Evolutionary conservation across 305 asterid species (phyloP), one percentile per base, ranked within the genome.

Genomic region (Fraxinus albicans): DNA sequence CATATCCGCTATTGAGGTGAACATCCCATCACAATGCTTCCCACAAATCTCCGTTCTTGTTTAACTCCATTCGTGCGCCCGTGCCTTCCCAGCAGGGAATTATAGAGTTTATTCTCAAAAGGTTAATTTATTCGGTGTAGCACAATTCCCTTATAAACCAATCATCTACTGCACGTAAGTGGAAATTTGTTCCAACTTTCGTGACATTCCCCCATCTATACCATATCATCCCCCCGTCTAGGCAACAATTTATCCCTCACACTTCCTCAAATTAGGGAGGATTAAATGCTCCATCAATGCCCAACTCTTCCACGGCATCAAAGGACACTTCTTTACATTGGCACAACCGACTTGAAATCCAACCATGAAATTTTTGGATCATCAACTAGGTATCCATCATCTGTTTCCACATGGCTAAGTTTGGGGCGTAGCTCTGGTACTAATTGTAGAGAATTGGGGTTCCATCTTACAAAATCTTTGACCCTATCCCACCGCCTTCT

Each of bases 1-100:
- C 91, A 95, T 95, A 81, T 95, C 98, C 1, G 92, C 97, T 27
- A 79, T 69, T 31, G 99, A 95, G 98, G 98, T 94, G 42, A 85
- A 21, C 33, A 72, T 53, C 12, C 25, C 27, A 6, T 1, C 6
- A 3, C 15, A 23, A 6, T 25, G 13, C 34, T 3, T 47, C 58
- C 58, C n/a, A 65, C 8, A 9, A n/a, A 10, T 35, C 55, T 29
- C 47, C 44, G 21, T 19, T 8, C 44, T 1, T 17, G 27, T 60
- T 21, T 60, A 42, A 60, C 31, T 47, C 58, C 58, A 3, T 47
- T 17, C 17, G 4, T 10, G 17, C 50, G 50, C 3, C 1, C 50
- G 15, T 3, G 4, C 17, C 17, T 9, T 42, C 15, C 50, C 50
- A 42, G 13, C 13, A 42, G 15, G 17, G 58, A 47, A 44, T 44